Conservation (phyloP, 176 grass and related monocot species). For the Juncus effusus region DNA sequence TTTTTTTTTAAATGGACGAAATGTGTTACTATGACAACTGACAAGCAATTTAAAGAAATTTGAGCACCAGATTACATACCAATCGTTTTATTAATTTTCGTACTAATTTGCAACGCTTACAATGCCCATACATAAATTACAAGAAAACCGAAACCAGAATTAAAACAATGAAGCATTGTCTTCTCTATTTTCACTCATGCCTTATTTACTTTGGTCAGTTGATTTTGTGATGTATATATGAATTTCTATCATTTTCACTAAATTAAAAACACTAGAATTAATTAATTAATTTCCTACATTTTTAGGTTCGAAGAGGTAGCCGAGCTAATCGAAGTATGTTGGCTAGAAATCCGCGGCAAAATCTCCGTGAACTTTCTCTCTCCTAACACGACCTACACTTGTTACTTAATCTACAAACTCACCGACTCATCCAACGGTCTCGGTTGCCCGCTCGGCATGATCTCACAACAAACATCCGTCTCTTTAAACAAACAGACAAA, state of each 20-base stretch:
- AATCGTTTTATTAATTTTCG: too few relatives aligned
- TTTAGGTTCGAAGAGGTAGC: conserved; percentile 59
- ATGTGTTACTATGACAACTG: too few relatives aligned
- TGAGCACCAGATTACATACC: too few relatives aligned
- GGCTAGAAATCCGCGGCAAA: conserved; percentile 56
- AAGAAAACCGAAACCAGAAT: too few relatives aligned
- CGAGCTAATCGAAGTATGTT: conserved; percentile 49
- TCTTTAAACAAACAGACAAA: not conserved
- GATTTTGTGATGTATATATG: too few relatives aligned
- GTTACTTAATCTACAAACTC: conserved; percentile 55
- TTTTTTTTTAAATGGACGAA: too few relatives aligned
- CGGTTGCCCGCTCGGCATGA: conserved; percentile 42
- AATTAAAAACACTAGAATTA: not conserved
- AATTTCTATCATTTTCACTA: not conserved
- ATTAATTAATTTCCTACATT: not conserved
- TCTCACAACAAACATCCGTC: conserved; percentile 28
- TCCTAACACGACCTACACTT: conserved; percentile 36
- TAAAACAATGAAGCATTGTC: too few relatives aligned
- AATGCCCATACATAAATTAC: too few relatives aligned
- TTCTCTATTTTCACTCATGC: too few relatives aligned
- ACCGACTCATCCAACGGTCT: conserved; percentile 43
- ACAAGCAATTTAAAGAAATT: too few relatives aligned
- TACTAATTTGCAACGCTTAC: too few relatives aligned
- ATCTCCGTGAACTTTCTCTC: conserved; percentile 40
- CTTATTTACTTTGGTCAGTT: too few relatives aligned